A percentile compares a stretch with the other conserved stretches of the same genome.
These are phyloP conservation scores for Apiospora koreana DNA, from an alignment of 2,329 filamentous ascomycete genomes.

Conservation along the genomic window DNA sequence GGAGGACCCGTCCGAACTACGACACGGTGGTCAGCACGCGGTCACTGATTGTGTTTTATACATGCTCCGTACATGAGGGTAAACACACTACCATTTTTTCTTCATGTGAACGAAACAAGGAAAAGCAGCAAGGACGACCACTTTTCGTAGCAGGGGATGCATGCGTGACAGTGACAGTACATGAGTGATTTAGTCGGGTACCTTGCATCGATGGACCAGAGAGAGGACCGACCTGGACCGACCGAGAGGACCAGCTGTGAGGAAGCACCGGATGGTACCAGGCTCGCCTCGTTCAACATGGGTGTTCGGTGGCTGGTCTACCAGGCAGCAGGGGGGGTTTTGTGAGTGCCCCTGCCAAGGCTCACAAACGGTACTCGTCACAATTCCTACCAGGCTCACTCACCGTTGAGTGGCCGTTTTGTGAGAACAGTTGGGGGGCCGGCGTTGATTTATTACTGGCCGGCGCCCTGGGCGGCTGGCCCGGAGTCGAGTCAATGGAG, in stretches of 20 bases:
- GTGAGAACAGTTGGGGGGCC: background rate
- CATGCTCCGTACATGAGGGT: background rate
- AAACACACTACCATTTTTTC: background rate
- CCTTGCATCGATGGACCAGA: background rate
- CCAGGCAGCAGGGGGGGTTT: background rate
- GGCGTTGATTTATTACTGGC: background rate
- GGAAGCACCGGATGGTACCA: background rate
- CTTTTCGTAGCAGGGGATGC: background rate
- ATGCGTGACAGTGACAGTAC: background rate
- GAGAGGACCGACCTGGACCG: no score
- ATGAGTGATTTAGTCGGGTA: constrained; percentile 9
- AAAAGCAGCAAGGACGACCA: background rate
- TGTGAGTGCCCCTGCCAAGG: background rate
- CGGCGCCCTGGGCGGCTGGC: background rate
- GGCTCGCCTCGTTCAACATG: background rate
- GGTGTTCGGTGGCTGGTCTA: background rate
- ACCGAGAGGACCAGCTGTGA: background rate
- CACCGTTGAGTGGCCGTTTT: background rate
- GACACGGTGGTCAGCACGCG: background rate
- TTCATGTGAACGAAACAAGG: background rate
- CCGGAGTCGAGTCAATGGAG: background rate
- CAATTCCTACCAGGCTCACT: background rate
- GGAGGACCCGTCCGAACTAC: background rate
- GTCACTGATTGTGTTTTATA: background rate
- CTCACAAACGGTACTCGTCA: background rate